Conservation (phyloP, 257 asterid species). For the Gentiana straminea region DNA sequence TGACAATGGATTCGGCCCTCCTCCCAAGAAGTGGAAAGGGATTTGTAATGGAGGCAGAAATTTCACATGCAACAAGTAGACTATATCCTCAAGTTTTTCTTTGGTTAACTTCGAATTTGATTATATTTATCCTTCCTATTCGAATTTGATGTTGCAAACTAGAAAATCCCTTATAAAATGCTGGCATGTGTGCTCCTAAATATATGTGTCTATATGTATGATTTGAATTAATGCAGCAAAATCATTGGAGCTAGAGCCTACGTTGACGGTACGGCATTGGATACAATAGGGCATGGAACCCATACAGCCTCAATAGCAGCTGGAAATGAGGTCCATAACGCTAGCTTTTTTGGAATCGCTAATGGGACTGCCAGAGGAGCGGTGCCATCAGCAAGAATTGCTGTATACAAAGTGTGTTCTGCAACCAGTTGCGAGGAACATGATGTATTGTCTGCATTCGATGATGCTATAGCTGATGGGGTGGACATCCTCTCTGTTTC, state of each 20-base stretch:
- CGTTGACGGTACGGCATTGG: too few species aligned
- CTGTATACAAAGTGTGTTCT: constrained; percentile 3
- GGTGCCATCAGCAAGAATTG: constrained; percentile 6
- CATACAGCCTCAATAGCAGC: constrained; percentile 4
- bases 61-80: constrained; percentile 5
- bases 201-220: too few species aligned
- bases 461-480: constrained; percentile 11
- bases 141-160: too few species aligned
- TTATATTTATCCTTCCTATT: too few species aligned
- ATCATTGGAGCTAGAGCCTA: constrained; percentile 8
- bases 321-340: constrained; percentile 1
- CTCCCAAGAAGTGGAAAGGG: constrained; percentile 3
- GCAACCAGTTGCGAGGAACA: too few species aligned
- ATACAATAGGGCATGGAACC: too few species aligned
- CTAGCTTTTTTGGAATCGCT: constrained; percentile 6
- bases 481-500: constrained; percentile 8
- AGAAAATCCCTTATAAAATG: too few species aligned
- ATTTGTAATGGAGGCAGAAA: constrained; percentile 31
- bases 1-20: neutral
- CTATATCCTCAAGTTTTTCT: too few species aligned
- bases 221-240: neutral
- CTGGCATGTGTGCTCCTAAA: too few species aligned
- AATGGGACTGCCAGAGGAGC: constrained; percentile 3
- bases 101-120: too few species aligned
- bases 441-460: constrained; percentile 1